Conservation (phyloP, 192 early-diverging fungal genomes). For the Gigaspora rosea region DNA sequence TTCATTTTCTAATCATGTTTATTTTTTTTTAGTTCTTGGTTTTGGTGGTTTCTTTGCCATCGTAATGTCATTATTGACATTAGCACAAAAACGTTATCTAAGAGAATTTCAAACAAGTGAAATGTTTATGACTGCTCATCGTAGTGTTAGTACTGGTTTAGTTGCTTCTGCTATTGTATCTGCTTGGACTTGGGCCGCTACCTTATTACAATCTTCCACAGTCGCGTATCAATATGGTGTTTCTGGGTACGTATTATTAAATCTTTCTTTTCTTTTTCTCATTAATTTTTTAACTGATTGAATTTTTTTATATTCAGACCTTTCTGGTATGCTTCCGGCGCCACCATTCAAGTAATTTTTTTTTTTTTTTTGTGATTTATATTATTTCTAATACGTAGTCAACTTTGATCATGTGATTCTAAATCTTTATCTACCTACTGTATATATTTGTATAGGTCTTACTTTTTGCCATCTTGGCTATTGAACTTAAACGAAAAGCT, state of each 20-base stretch:
- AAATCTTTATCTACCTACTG: neutral
- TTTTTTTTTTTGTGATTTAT: neutral
- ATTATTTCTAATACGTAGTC: neutral
- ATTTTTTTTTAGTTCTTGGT: conserved; percentile 37
- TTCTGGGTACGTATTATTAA: conserved; percentile 37
- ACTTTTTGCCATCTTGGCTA: conserved; percentile 72
- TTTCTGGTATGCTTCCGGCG: conserved; percentile 72
- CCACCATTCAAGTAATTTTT: conserved; percentile 57
- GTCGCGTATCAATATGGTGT: conserved; percentile 74
- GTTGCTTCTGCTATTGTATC: conserved; percentile 70
- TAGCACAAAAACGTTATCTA: conserved; percentile 66
- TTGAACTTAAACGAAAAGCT: conserved; percentile 70
- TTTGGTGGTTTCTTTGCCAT: conserved; percentile 56
- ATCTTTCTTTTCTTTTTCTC: too few relatives aligned
- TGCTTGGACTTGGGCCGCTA: conserved; percentile 72
- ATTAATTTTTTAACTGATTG: neutral
- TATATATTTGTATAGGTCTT: conserved; percentile 46
- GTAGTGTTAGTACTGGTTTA: conserved; percentile 68
- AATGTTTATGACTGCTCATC: conserved; percentile 69
- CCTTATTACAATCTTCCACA: conserved; percentile 64
- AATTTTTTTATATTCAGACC: conserved; percentile 33
- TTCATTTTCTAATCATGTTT: neutral
- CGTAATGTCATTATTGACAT: conserved; percentile 65
- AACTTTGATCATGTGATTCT: too few relatives aligned
- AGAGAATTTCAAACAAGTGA: conserved; percentile 65